phyloP scores from a whole-genome alignment of 768 basidiomycete species.

The Psilocybe sp. region DNA sequence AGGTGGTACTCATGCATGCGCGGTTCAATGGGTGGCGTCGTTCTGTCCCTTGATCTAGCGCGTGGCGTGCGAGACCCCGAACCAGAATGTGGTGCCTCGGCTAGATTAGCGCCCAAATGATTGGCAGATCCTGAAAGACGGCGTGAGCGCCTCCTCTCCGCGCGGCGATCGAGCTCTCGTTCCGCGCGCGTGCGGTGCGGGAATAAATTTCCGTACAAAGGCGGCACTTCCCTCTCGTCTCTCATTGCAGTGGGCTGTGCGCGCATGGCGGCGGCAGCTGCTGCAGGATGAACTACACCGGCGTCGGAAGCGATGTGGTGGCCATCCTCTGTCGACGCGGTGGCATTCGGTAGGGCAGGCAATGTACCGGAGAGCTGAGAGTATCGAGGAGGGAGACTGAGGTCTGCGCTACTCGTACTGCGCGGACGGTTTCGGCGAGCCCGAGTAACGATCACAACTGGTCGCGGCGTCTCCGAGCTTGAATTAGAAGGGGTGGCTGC shows the following conservation, averaged over 20 bases:
- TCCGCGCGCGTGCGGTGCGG: neutral
- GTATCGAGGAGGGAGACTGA: slow-evolving; percentile 12
- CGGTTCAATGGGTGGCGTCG: neutral
- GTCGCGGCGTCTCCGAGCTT: too few species aligned
- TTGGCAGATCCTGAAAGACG: neutral
- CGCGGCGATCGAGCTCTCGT: slow-evolving; percentile 1
- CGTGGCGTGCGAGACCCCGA: neutral
- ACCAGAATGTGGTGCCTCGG: neutral
- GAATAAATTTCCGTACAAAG: slow-evolving; percentile 14
- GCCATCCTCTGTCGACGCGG: neutral
- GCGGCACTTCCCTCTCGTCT: slow-evolving; percentile 1
- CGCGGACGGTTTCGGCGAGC: neutral
- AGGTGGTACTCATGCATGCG: slow-evolving; percentile 15
- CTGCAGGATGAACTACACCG: neutral
- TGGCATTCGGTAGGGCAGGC: slow-evolving; percentile 1
- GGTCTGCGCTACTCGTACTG: slow-evolving; percentile 2
- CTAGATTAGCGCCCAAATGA: too few species aligned
- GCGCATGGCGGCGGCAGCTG: neutral
- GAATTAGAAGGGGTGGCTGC: too few species aligned
- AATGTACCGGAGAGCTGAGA: slow-evolving; percentile 8
- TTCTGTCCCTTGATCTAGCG: too few species aligned
- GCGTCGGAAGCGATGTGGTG: too few species aligned
- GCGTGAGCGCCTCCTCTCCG: neutral
- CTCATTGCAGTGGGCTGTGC: neutral
- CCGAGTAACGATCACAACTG: too few species aligned